These are phyloP conservation scores for Aspergillus carlsbadensis DNA, from an alignment of 495 filamentous ascomycete genomes.

Conservation along the genomic window DNA sequence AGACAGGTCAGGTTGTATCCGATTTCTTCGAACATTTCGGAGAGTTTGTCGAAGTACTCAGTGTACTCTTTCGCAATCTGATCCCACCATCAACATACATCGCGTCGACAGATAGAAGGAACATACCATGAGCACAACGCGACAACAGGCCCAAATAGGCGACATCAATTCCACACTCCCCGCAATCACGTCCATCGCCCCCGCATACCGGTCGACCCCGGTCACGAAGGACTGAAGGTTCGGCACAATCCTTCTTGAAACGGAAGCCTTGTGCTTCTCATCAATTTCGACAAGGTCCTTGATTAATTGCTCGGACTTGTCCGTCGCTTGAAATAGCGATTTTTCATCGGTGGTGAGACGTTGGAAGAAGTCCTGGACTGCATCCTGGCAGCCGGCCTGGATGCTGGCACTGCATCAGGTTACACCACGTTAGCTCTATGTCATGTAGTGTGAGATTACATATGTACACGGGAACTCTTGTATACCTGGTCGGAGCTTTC, in stretches of 20 bases:
- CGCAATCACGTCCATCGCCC: background rate
- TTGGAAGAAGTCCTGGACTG: background rate
- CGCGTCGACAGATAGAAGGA: too few species aligned
- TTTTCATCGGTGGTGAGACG: background rate
- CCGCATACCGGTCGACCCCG: background rate
- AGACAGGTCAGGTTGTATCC: background rate
- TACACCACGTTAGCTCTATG: too few species aligned
- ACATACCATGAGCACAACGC: background rate
- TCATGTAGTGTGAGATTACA: too few species aligned
- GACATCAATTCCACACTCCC: background rate
- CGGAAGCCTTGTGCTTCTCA: background rate
- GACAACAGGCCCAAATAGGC: background rate
- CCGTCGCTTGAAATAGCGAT: background rate
- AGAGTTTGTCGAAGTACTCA: background rate
- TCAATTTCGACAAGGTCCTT: background rate
- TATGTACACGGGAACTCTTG: too few species aligned
- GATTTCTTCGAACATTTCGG: background rate
- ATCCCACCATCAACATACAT: too few species aligned
- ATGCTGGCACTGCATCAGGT: background rate
- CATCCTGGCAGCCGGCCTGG: background rate
- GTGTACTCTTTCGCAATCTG: background rate
- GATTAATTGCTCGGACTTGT: background rate
- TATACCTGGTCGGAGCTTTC: too few species aligned
- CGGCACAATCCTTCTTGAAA: background rate
- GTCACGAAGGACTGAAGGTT: background rate